Evolutionary conservation across 352 stramenopile species (phyloP), one percentile per base, ranked within the genome.

Genomic region (Blastocystis sp.): DNA sequence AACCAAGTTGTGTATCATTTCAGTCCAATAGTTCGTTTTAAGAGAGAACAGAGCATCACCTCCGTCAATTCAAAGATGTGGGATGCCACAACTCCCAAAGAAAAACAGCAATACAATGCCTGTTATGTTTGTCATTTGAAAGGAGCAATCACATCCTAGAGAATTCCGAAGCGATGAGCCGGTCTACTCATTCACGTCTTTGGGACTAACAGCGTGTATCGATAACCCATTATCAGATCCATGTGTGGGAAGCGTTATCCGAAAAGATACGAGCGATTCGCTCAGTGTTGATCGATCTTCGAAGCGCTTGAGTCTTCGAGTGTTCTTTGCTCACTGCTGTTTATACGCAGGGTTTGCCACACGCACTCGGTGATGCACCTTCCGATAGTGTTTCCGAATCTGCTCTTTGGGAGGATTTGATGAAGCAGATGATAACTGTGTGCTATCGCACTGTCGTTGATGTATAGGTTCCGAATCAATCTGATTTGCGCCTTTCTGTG

Each of bases 161-260:
- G 64, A 71, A 38, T 71, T 71, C 64, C 64, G 43, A 71, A 38
- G 48, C 43, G 43, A 48, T 2, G 48, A 71, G 64, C 40, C 23
- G 48, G 17, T 48, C 21, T 38, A 71, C 2, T 38, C 48, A 3
- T 43, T 38, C 10, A 21, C 14, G 43, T 43, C 64, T 14, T 38
- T 71, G 64, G 43, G 23, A n/a, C 28, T 71, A n/a, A 71, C 17
- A 48, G 14, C 43, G 23, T 71, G 64, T 71, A 40, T 7, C 19
- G 64, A 71, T 5, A 17, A 71, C 48, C 64, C 64, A 40, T 38
- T 71, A 38, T 23, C 40, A 43, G 64, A 71, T 71, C 23, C 48
- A 19, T 38, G 64, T 34, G 28, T 34, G 7, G 23, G 48, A n/a
- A 41, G 43, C 17, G 64, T 48, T n/a, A 38, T 71, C 28, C 48